A percentile compares a stretch with the other conserved stretches of the same genome.
phyloP scores from a whole-genome alignment of 257 asterid species.

The Coffea eugenioides region DNA sequence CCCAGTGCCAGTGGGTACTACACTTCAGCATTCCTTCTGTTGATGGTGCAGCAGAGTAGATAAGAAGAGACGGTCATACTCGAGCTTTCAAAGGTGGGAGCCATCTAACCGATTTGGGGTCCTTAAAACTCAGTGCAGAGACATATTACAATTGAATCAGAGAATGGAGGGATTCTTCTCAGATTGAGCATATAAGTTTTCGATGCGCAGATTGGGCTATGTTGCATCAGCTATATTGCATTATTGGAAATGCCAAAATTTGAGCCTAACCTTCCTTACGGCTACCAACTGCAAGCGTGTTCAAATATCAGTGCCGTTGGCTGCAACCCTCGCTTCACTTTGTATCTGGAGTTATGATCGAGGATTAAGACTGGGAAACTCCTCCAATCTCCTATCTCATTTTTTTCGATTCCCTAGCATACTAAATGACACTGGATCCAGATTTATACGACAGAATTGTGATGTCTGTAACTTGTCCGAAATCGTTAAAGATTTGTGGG shows the following conservation, averaged over 20 bases:
- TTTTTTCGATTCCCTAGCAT: too few relatives aligned
- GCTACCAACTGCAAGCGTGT: neutral
- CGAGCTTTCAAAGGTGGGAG: neutral
- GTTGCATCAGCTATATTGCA: neutral
- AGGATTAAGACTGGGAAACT: too few relatives aligned
- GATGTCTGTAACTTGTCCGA: neutral
- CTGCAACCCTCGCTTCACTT: neutral
- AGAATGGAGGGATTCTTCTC: neutral
- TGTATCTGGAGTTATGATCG: neutral
- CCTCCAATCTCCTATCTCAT: too few relatives aligned
- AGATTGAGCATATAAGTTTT: neutral
- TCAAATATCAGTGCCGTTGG: too few relatives aligned
- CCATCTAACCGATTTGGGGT: neutral
- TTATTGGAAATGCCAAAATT: neutral
- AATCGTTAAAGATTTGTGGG: neutral
- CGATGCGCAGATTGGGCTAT: neutral
- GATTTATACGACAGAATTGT: neutral
- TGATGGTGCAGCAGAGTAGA: neutral
- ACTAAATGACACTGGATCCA: neutral
- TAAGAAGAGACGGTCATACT: neutral
- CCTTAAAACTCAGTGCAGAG: neutral
- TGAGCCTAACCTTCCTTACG: neutral
- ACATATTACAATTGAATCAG: neutral
- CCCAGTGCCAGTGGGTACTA: neutral
- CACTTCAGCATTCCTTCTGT: neutral